phyloP scores from a whole-genome alignment of 805 yeast species.

The Candida andamanensis region DNA sequence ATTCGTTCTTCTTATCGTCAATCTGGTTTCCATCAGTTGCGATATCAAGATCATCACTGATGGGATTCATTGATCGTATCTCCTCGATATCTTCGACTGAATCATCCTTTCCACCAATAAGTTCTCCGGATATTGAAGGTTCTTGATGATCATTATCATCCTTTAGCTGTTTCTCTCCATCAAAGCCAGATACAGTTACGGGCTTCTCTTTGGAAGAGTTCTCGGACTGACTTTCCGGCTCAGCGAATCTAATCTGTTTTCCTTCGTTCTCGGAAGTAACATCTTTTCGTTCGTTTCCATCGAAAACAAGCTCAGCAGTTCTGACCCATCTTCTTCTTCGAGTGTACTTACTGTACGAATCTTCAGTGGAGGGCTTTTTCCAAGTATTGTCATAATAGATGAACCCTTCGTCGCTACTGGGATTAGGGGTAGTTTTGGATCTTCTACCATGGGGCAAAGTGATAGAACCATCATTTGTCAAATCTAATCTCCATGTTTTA shows the following conservation, averaged over 20 bases:
- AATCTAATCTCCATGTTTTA: slow-evolving; percentile 83
- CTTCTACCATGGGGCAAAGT: slow-evolving; percentile 60
- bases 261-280: slow-evolving; percentile 1
- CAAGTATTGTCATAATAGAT: slow-evolving; percentile 90
- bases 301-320: slow-evolving; percentile 74
- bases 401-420: slow-evolving; percentile 77
- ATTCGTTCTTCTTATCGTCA: slow-evolving; percentile 8
- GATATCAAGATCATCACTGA: no score
- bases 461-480: slow-evolving; percentile 82
- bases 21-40: no score
- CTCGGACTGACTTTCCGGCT: slow-evolving; percentile 16
- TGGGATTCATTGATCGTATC: slow-evolving; percentile 9
- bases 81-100: slow-evolving; percentile 11
- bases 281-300: slow-evolving; percentile 5
- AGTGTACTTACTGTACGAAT: slow-evolving; percentile 84
- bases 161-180: slow-evolving; percentile 21
- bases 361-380: slow-evolving; percentile 86
- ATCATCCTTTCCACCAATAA: background rate
- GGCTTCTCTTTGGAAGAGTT: no score
- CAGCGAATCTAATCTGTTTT: slow-evolving; percentile 36
- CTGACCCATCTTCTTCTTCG: slow-evolving; percentile 95
- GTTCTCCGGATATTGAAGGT: no score
- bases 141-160: slow-evolving; percentile 1
- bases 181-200: slow-evolving; percentile 1
- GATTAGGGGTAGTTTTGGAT: slow-evolving; percentile 57